Evolutionary conservation across 2,329 filamentous ascomycete species (phyloP).

Genomic region (Incumbomyces delicatus): DNA sequence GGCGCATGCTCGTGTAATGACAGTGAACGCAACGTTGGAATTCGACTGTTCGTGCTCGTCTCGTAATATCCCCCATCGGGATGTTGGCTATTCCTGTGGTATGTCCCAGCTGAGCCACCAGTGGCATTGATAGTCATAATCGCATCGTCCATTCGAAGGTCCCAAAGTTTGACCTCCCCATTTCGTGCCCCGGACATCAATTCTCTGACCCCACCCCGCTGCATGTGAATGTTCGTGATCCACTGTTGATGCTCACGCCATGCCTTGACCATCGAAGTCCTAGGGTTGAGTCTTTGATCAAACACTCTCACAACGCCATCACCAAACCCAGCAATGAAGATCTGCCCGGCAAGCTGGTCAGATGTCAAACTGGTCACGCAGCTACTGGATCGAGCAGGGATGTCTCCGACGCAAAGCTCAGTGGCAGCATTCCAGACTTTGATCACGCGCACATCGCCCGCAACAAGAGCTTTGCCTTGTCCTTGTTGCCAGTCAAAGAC

Average conservation of each 20-base stretch:
- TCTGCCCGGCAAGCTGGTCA: conserved; percentile 93
- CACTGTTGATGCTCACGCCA: conserved; percentile 96
- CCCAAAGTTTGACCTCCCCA: conserved; percentile 91
- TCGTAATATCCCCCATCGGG: conserved; percentile 1
- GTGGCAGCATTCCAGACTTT: conserved; percentile 91
- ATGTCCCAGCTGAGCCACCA: background rate
- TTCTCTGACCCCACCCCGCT: conserved; percentile 86
- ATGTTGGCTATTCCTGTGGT: conserved; percentile 1
- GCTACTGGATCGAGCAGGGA: conserved; percentile 84
- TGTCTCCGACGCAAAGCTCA: conserved; percentile 78
- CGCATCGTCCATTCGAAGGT: conserved; percentile 66
- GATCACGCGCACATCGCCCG: conserved; percentile 90
- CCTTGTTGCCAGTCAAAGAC: conserved; percentile 99
- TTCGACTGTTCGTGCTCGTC: background rate
- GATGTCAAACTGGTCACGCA: conserved; percentile 94
- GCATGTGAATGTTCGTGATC: conserved; percentile 94
- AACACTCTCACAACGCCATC: conserved; percentile 92
- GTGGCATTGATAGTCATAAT: conserved; percentile 15
- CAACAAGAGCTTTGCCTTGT: conserved; percentile 88
- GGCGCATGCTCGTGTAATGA: conserved; percentile 94
- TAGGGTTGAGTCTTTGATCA: conserved; percentile 72
- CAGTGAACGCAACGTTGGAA: conserved; percentile 56
- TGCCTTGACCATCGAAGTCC: conserved; percentile 86
- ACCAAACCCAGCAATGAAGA: conserved; percentile 92
- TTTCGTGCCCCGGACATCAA: conserved; percentile 83